These are phyloP conservation scores for Cichorium intybus DNA, from an alignment of 140 eudicot species.

Conservation along the genomic window DNA sequence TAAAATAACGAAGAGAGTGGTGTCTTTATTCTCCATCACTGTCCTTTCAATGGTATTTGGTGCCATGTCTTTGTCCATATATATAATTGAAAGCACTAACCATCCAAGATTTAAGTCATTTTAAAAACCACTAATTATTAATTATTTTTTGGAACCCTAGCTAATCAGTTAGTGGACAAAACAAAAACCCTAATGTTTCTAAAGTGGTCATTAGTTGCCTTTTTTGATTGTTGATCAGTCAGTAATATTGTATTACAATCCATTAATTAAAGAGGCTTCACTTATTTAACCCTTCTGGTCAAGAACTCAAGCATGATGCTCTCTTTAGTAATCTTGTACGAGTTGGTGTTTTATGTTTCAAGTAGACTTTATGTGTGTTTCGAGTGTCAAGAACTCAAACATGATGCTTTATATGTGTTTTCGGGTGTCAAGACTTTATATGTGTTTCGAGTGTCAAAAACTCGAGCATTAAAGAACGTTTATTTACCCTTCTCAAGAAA, in stretches of 20 bases:
- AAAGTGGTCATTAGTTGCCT: slow-evolving; percentile 36
- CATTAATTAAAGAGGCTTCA: slow-evolving; percentile 18
- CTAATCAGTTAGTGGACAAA: slow-evolving; percentile 27
- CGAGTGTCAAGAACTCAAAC: not conserved
- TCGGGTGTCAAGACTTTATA: not conserved
- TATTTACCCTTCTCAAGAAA: too few species aligned
- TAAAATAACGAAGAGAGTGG: slow-evolving; percentile 31
- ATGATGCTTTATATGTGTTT: not conserved
- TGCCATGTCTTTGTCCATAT: slow-evolving; percentile 57
- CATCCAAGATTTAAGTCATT: slow-evolving; percentile 33
- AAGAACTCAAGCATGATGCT: not conserved
- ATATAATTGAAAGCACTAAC: slow-evolving; percentile 67
- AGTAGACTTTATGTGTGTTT: not conserved
- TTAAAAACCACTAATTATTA: slow-evolving; percentile 12
- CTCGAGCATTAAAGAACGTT: too few species aligned
- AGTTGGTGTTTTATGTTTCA: slow-evolving; percentile 2
- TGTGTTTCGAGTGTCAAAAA: not conserved
- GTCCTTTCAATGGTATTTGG: slow-evolving; percentile 71
- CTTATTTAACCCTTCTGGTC: not conserved
- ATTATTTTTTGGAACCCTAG: slow-evolving; percentile 25
- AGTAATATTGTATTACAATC: slow-evolving; percentile 19
- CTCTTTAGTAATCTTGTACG: slow-evolving; percentile 3
- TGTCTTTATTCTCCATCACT: slow-evolving; percentile 65
- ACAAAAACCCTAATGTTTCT: slow-evolving; percentile 37
- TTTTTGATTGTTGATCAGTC: slow-evolving; percentile 26